These are phyloP conservation scores for Cyberlindnera maclurae DNA, from an alignment of 805 yeast species.

Conservation along the genomic window DNA sequence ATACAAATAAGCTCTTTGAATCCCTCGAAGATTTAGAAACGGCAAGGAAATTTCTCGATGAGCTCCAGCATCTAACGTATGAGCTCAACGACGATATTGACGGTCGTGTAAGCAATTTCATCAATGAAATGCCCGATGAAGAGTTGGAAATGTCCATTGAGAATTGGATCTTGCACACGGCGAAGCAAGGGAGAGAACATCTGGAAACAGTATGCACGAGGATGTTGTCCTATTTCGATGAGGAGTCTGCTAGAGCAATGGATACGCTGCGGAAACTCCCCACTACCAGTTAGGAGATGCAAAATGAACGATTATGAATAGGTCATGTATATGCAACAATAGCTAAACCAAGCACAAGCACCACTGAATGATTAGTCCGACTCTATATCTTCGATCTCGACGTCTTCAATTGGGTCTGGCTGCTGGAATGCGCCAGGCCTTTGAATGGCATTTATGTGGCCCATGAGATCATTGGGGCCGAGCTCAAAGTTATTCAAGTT, in stretches of 20 bases:
- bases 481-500: neutral
- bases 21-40: slow-evolving; percentile 26
- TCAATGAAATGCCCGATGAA: slow-evolving; percentile 60
- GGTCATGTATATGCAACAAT: neutral
- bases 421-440: too few species aligned
- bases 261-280: slow-evolving; percentile 5
- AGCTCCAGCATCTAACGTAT: slow-evolving; percentile 17
- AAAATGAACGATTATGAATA: neutral
- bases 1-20: slow-evolving; percentile 22
- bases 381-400: too few species aligned
- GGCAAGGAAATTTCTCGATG: slow-evolving; percentile 22
- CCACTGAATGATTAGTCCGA: too few species aligned
- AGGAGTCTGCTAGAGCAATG: slow-evolving; percentile 46
- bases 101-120: slow-evolving; percentile 57
- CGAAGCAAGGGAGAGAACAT: slow-evolving; percentile 44
- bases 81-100: slow-evolving; percentile 54
- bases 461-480: too few species aligned
- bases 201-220: slow-evolving; percentile 39
- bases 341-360: neutral
- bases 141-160: slow-evolving; percentile 64
- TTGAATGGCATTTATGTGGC: too few species aligned
- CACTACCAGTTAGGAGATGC: neutral
- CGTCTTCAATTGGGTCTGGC: too few species aligned
- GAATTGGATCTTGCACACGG: slow-evolving; percentile 59
- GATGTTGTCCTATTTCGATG: slow-evolving; percentile 41